Conservation (phyloP, 2,329 filamentous ascomycete genomes). For the Boeremia exigua region DNA sequence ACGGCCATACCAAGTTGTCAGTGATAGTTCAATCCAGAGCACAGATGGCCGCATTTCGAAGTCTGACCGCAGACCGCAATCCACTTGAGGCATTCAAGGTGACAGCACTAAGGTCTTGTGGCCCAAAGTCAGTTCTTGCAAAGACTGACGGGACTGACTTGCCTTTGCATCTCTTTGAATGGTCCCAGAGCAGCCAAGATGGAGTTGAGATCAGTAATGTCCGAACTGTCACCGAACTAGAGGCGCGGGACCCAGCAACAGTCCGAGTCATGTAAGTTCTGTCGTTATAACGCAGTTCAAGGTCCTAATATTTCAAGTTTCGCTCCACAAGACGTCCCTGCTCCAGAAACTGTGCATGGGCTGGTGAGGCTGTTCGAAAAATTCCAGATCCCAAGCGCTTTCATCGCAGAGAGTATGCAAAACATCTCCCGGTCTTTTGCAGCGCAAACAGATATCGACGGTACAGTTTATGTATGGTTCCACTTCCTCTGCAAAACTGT, state of each 20-base stretch:
- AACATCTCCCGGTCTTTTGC: constrained; percentile 39
- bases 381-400: constrained; percentile 32
- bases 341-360: constrained; percentile 10
- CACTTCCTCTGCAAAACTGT: constrained; percentile 40
- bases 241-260: constrained; percentile 2
- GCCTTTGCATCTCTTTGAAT: constrained; percentile 31
- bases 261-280: constrained; percentile 30
- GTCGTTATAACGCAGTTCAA: background rate
- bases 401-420: constrained; percentile 34
- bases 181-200: constrained; percentile 19
- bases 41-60: constrained; percentile 19
- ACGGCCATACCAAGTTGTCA: background rate
- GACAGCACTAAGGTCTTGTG: background rate
- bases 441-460: constrained; percentile 23
- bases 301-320: constrained; percentile 25
- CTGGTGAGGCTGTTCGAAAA: constrained; percentile 27
- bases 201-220: constrained; percentile 14
- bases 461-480: constrained; percentile 33
- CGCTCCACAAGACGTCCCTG: constrained; percentile 29
- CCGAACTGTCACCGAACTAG: constrained; percentile 13
- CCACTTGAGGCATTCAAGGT: constrained; percentile 21
- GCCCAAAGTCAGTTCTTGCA: background rate
- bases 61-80: constrained; percentile 19
- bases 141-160: background rate
- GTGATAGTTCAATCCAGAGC: background rate